Evolutionary conservation across 495 filamentous ascomycete genomes (phyloP).

Genomic region (Jackrogersella minutella): DNA sequence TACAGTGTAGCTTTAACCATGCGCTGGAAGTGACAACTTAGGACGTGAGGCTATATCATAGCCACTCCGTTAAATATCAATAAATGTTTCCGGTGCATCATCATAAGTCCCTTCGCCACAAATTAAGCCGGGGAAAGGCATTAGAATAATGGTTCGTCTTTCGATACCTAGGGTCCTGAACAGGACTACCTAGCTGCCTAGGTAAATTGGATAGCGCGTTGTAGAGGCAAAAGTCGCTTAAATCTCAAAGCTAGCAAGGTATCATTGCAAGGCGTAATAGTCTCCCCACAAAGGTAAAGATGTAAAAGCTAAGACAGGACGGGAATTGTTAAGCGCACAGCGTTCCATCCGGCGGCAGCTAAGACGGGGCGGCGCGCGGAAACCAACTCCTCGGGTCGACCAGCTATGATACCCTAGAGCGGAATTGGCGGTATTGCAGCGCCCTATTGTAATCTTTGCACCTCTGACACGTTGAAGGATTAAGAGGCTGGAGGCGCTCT

Average conservation of each 20-base stretch:
- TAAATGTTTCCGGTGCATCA: not conserved
- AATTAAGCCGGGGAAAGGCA: not conserved
- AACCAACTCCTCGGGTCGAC: conserved; percentile 29
- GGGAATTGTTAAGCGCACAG: conserved; percentile 43
- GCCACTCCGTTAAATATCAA: not conserved
- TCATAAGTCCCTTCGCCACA: conserved; percentile 9
- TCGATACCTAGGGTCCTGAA: conserved; percentile 7
- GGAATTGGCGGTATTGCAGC: conserved; percentile 14
- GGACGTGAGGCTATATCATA: not conserved
- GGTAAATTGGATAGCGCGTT: not conserved
- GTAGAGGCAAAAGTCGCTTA: not conserved
- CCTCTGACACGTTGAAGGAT: conserved; percentile 15
- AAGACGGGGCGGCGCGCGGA: conserved; percentile 42
- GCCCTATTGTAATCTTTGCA: not conserved
- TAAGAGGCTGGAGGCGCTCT: not conserved
- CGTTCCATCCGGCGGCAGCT: conserved; percentile 40
- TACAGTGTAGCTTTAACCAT: not conserved
- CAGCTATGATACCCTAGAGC: conserved; percentile 6
- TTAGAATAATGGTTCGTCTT: conserved; percentile 13
- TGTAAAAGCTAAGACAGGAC: conserved; percentile 37
- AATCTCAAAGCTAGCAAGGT: not conserved
- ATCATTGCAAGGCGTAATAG: not conserved
- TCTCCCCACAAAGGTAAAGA: conserved; percentile 20
- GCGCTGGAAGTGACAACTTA: not conserved
- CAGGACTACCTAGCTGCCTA: too few relatives aligned